These are phyloP conservation scores for Calonectria pseudoreteaudii DNA, from an alignment of 2,329 filamentous ascomycete genomes.

Conservation along the genomic window DNA sequence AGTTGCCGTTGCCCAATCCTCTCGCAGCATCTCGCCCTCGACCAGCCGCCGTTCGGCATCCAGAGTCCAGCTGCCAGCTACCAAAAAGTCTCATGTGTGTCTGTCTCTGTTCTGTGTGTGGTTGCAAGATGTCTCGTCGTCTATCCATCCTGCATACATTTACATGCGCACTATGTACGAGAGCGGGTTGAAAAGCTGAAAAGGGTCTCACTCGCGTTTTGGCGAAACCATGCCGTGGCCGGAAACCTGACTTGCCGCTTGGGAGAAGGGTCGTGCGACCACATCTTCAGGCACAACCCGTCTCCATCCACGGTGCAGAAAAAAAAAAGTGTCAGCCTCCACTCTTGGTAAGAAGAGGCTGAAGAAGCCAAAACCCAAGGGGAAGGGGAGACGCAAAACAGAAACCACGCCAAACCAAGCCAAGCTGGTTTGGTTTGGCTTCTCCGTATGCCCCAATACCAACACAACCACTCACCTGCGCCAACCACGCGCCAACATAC, in stretches of 20 bases:
- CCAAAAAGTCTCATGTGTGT: conserved; percentile 4
- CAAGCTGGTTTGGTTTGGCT: conserved; percentile 1
- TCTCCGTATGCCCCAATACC: neutral
- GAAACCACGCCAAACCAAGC: conserved; percentile 7
- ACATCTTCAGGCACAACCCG: neutral
- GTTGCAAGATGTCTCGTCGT: neutral
- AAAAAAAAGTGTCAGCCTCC: neutral
- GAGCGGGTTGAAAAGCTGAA: neutral
- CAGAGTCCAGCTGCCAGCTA: conserved; percentile 24
- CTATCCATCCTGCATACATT: neutral
- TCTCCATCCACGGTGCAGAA: neutral
- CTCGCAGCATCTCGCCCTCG: conserved; percentile 31
- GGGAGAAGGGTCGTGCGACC: neutral
- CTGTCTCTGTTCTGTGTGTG: conserved; percentile 2
- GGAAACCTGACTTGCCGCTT: neutral
- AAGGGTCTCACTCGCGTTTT: neutral
- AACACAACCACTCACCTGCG: conserved; percentile 18
- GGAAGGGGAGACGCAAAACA: neutral
- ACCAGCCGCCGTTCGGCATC: conserved; percentile 20
- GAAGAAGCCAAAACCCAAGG: neutral
- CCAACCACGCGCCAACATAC: conserved; percentile 40
- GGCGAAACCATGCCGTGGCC: neutral
- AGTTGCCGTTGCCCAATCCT: conserved; percentile 28
- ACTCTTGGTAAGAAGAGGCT: neutral
- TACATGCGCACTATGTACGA: neutral